Base-by-base conservation (phyloP, 768 basidiomycete species). In the Tricholoma bakamatsutake region DNA sequence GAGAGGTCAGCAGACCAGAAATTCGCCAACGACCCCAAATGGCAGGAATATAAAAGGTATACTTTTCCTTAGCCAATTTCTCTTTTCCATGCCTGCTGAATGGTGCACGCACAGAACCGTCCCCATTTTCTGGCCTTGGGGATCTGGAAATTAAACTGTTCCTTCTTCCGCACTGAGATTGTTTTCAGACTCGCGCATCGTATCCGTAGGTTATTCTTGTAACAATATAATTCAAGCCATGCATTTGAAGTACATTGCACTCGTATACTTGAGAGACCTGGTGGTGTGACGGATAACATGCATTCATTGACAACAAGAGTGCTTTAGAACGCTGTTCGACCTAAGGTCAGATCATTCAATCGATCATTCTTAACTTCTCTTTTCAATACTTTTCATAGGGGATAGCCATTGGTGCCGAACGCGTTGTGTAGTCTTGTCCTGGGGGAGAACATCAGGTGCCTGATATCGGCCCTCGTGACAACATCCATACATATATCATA, bases 41-140 rank as follows among this genome's bases (percentile, higher is more conserved):
- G 81, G 79, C 68, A 76, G 57, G 69, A 78, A 50, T 87, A 87
- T 65, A 85, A 84, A 64, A 69, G 70, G 83, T 83, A 54, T 49
- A 72, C 69, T 5, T 10, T 21, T 15, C 28, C 42, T 5, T 46
- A 7, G 37, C 48, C 31, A 17, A 11, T 15, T 4, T n/a, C n/a
- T 31, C 37, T 7, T 34, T 40, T 39, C 28, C 53, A 12, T 51
- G 53, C 6, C 47, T 43, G 4, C 45, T 46, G 45, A 46, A 11
- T 8, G 9, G 46, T 4, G 15, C 11, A 52, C n/a, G 21, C n/a
- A 3, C 52, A 76, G 75, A 50, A 71, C 64, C 35, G 76, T 78
- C 1, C 76, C 75, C 1, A 66, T 78, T 11, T 78, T 79, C 59
- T 78, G 75, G 75, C 78, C 78, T 8, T 77, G 76, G 76, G 72